phyloP scores from a whole-genome alignment of 2,329 filamentous ascomycete genomes.

The Hypocrella siamensis region DNA sequence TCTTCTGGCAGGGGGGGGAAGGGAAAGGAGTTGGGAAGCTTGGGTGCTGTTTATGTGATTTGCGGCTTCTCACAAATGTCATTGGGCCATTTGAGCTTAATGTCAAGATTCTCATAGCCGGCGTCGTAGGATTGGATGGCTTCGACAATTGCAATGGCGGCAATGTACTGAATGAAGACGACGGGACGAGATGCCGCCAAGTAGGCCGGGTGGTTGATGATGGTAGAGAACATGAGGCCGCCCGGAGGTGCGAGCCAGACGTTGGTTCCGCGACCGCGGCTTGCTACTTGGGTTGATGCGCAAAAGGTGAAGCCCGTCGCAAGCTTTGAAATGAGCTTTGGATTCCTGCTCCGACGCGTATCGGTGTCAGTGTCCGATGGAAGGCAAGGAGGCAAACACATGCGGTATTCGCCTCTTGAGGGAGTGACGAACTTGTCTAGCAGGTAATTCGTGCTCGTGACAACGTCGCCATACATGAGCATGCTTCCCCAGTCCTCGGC shows the following conservation, averaged over 20 bases:
- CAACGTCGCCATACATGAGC: conserved; percentile 77
- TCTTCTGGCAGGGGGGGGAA: background rate
- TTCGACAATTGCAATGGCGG: conserved; percentile 72
- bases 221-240: conserved; percentile 72
- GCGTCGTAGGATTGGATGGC: conserved; percentile 67
- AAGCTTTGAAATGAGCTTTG: conserved; percentile 56
- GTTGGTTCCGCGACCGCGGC: conserved; percentile 76
- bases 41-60: too few species aligned
- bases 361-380: background rate
- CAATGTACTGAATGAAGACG: conserved; percentile 87
- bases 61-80: conserved; percentile 53
- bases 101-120: conserved; percentile 58
- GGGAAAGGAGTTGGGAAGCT: background rate
- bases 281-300: conserved; percentile 77
- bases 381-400: background rate
- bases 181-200: conserved; percentile 61
- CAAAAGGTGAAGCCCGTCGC: conserved; percentile 78
- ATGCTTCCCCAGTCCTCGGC: conserved; percentile 57
- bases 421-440: conserved; percentile 55
- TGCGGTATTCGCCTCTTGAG: background rate
- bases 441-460: conserved; percentile 87
- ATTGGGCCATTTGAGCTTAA: conserved; percentile 95
- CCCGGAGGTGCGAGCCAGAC: conserved; percentile 90
- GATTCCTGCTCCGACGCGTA: conserved; percentile 58
- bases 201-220: conserved; percentile 68